Evolutionary conservation across 768 basidiomycete species (phyloP), one percentile per base, ranked within the genome.

Genomic region (Boletales sp.): DNA sequence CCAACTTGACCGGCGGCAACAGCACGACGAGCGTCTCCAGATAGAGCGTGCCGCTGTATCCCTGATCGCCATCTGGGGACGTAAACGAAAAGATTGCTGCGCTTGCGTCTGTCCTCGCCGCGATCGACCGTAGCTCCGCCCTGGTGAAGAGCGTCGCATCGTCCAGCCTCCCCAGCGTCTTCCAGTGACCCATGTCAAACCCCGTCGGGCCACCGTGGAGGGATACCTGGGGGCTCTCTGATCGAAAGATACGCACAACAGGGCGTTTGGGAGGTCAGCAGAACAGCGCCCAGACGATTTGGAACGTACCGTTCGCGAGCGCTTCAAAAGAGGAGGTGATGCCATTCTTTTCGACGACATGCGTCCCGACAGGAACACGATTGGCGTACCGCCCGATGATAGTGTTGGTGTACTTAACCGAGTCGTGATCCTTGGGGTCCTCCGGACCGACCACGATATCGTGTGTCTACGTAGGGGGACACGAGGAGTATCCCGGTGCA

Each of bases 371-470:
- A 2, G 86, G 83, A 45, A 90, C 72, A 31, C 86, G 77, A 67
- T 89, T 89, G 19, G 84, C 73, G 55, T 87, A 88, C 58, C 86
- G 73, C 27, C 87, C 87, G 44, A 89, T 74, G 60, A 87, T 74
- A 10, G 82, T 80, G 68, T 89, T 88, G 40, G 77, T 81, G 67
- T 89, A 89, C 66, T 82, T 84, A 63, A 84, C 77, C 11, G 63
- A 66, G 30, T 72, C 63, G 63, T 88, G 85, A 52, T 74, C 80
- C 53, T 74, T 59, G 43, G 85, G 80, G 39, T 72, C 66, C 69
- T 87, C 82, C 35, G 87, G 87, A 15, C 86, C 87, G 56, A 87
- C 75, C 38, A 90, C 79, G 50, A 90, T 77, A 65, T 89, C 87
- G 67, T 89, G 84, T 7, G 83, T 86, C 85, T 87, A 56, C 7